Conservation (phyloP, 2,329 filamentous ascomycete genomes). For the Exophiala xenobiotica region DNA sequence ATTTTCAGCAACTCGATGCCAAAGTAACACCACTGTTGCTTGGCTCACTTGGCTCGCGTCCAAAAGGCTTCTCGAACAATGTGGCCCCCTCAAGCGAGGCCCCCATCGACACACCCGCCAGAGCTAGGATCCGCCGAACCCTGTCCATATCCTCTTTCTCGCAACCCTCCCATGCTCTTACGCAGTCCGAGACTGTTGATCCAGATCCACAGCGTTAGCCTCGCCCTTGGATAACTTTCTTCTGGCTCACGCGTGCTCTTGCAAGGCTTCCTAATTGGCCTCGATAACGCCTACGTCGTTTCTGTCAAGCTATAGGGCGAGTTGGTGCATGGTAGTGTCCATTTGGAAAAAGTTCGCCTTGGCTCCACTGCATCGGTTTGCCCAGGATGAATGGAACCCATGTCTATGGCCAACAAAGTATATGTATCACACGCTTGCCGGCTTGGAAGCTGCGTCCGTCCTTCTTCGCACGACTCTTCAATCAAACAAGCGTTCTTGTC, state of each 20-base stretch:
- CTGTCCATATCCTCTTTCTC: too few species aligned
- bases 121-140: conserved; percentile 11
- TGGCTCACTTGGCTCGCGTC: conserved; percentile 8
- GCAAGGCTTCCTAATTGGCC: not conserved
- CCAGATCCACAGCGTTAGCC: not conserved
- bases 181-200: too few species aligned
- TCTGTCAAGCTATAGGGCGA: not conserved
- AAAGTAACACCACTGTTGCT: conserved; percentile 10
- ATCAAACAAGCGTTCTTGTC: conserved; percentile 6
- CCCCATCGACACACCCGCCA: not conserved
- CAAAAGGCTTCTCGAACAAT: conserved; percentile 24
- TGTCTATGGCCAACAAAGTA: conserved; percentile 15
- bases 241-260: not conserved
- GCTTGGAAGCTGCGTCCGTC: not conserved
- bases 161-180: too few species aligned
- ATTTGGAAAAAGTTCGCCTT: not conserved
- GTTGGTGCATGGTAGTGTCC: too few species aligned
- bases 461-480: conserved; percentile 4
- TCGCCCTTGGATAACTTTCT: not conserved
- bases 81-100: conserved; percentile 11
- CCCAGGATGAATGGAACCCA: not conserved
- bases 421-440: conserved; percentile 17
- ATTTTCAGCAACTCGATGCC: not conserved
- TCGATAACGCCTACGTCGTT: not conserved
- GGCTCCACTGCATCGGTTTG: not conserved